phyloP scores from a whole-genome alignment of 371 early-diverging fungal species.

The Chytridium lagenaria region DNA sequence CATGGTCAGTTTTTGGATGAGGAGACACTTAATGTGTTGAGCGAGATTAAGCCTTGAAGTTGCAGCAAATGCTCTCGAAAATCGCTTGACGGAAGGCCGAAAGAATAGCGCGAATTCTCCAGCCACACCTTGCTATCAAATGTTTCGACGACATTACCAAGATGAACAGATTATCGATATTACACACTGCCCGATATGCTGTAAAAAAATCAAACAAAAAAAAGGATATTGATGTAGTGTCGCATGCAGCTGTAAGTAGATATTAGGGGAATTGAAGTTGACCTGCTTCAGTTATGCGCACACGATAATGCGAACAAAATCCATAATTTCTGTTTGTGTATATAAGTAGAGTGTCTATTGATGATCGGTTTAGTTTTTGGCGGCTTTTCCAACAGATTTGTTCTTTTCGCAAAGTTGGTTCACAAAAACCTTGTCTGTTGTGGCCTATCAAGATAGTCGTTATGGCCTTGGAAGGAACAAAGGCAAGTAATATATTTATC shows the following conservation, averaged over 20 bases:
- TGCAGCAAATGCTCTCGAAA: conserved; percentile 68
- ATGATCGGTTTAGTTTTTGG: conserved; percentile 69
- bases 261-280: conserved; percentile 66
- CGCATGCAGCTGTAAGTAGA: conserved; percentile 77
- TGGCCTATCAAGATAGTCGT: conserved; percentile 66
- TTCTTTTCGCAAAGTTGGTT: conserved; percentile 84
- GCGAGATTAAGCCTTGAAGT: conserved; percentile 74
- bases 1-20: conserved; percentile 56
- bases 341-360: neutral
- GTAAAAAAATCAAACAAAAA: conserved; percentile 62
- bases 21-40: conserved; percentile 55
- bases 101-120: too few species aligned
- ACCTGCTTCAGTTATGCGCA: conserved; percentile 28
- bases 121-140: too few species aligned
- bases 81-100: conserved; percentile 31
- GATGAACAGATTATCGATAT: conserved; percentile 72
- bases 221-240: conserved; percentile 76
- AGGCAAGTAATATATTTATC: conserved; percentile 16
- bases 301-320: conserved; percentile 41
- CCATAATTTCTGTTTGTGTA: conserved; percentile 26
- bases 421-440: conserved; percentile 73
- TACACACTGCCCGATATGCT: conserved; percentile 76
- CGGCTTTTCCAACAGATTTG: conserved; percentile 77
- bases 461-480: conserved; percentile 68
- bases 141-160: conserved; percentile 29